Evolutionary conservation across 768 basidiomycete genomes (phyloP).

Genomic region (Collybia sp.): DNA sequence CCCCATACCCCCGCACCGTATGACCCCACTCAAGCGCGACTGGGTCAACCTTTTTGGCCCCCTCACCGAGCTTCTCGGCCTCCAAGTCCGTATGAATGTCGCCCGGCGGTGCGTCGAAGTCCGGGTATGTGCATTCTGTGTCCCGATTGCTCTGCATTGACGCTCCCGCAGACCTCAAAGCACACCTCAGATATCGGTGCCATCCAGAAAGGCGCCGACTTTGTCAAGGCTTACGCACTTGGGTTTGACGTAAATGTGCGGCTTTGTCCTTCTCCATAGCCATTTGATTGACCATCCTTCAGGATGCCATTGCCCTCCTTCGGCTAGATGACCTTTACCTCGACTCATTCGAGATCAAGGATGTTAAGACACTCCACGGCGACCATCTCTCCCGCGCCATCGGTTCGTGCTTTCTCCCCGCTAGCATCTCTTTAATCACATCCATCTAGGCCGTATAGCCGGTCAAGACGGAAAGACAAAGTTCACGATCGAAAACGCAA

Average conservation of each 20-base stretch:
- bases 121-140: conserved; percentile 52
- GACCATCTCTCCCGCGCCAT: conserved; percentile 99
- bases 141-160: conserved; percentile 1
- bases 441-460: conserved; percentile 79
- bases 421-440: conserved; percentile 3
- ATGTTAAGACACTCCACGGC: conserved; percentile 96
- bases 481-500: conserved; percentile 97
- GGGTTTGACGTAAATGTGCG: conserved; percentile 92
- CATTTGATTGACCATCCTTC: conserved; percentile 1
- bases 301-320: conserved; percentile 95
- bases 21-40: conserved; percentile 92
- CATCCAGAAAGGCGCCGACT: conserved; percentile 95
- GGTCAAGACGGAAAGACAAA: conserved; percentile 99
- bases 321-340: conserved; percentile 96
- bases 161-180: conserved; percentile 71
- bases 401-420: conserved; percentile 38
- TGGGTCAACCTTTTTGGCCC: conserved; percentile 97
- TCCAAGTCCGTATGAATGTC: conserved; percentile 98
- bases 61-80: conserved; percentile 86
- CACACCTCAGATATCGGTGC: conserved; percentile 92
- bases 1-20: conserved; percentile 92
- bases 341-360: conserved; percentile 98
- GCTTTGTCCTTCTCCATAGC: background rate
- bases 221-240: conserved; percentile 89
- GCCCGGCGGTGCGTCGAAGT: conserved; percentile 87